Percentiles rank a stretch among this genome's conserved stretches.
Evolutionary conservation across 306 rosid species (phyloP).

Genomic region (Pyrus bretschneideri): DNA sequence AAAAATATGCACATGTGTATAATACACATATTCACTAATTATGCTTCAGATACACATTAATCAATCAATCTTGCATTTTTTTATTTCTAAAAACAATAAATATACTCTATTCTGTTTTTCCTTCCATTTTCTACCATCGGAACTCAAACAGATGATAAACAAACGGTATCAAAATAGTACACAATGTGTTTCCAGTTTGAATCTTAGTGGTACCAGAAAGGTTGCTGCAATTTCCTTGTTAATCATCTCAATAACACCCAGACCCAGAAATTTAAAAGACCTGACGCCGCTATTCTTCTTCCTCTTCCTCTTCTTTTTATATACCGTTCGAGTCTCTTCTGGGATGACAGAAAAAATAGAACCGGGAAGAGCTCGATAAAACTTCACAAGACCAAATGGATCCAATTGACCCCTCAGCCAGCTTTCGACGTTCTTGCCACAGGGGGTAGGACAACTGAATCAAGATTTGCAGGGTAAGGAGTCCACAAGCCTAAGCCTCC

Average conservation of each 20-base stretch:
- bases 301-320: background rate
- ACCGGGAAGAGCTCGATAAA: background rate
- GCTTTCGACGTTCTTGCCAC: constrained; percentile 85
- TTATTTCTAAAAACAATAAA: background rate
- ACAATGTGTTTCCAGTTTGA: background rate
- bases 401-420: constrained; percentile 48
- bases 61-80: background rate
- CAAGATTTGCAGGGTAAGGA: constrained; percentile 74
- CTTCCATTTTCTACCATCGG: background rate
- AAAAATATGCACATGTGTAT: too few species aligned
- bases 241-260: background rate
- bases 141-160: background rate
- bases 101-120: background rate
- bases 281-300: background rate
- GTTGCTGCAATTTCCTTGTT: background rate
- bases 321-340: background rate
- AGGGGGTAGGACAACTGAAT: constrained; percentile 58
- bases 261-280: background rate
- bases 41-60: background rate
- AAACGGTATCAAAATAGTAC: background rate
- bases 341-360: constrained; percentile 4
- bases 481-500: constrained; percentile 95
- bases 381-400: background rate
- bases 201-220: background rate
- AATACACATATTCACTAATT: too few species aligned